phyloP scores from a whole-genome alignment of 2,329 filamentous ascomycete genomes.

The Aspergillus latus region DNA sequence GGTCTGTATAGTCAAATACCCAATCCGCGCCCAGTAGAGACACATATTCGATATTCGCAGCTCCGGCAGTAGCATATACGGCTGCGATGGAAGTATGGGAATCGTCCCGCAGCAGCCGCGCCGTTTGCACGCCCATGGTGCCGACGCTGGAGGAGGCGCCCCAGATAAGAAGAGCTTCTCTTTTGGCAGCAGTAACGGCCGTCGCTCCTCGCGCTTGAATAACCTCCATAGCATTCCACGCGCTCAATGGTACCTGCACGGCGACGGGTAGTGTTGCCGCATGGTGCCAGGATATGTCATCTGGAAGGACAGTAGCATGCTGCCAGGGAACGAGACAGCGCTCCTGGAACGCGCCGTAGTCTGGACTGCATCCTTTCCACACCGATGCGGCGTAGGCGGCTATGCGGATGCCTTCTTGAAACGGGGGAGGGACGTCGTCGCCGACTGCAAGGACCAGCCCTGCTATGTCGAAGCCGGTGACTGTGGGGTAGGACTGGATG shows the following conservation, averaged over 20 bases:
- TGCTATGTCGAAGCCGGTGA: conserved; percentile 41
- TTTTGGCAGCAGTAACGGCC: conserved; percentile 20
- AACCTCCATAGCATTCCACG: conserved; percentile 44
- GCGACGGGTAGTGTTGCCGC: conserved; percentile 45
- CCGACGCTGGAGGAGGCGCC: conserved; percentile 49
- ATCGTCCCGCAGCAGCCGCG: conserved; percentile 38
- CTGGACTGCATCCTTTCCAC: conserved; percentile 46
- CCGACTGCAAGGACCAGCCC: conserved; percentile 48
- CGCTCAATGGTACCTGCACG: conserved; percentile 37
- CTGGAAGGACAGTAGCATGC: conserved; percentile 39
- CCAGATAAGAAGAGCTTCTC: conserved; percentile 45
- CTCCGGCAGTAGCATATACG: conserved; percentile 46
- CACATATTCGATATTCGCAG: conserved; percentile 37
- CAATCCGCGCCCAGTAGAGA: conserved; percentile 31
- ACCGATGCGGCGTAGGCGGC: conserved; percentile 41
- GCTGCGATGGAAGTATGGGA: conserved; percentile 33
- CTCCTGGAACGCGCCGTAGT: conserved; percentile 53
- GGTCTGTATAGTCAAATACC: conserved; percentile 45
- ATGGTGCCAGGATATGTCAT: conserved; percentile 41
- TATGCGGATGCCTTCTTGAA: conserved; percentile 39
- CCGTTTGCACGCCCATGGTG: conserved; percentile 47
- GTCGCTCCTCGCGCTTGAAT: conserved; percentile 20
- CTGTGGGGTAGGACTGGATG: conserved; percentile 44
- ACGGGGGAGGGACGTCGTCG: conserved; percentile 34
- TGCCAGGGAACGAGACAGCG: conserved; percentile 45